Percentiles rank a stretch among this genome's conserved stretches.
Evolutionary conservation across 23 red algal species (phyloP).

Genomic region (Gracilaria caudata): DNA sequence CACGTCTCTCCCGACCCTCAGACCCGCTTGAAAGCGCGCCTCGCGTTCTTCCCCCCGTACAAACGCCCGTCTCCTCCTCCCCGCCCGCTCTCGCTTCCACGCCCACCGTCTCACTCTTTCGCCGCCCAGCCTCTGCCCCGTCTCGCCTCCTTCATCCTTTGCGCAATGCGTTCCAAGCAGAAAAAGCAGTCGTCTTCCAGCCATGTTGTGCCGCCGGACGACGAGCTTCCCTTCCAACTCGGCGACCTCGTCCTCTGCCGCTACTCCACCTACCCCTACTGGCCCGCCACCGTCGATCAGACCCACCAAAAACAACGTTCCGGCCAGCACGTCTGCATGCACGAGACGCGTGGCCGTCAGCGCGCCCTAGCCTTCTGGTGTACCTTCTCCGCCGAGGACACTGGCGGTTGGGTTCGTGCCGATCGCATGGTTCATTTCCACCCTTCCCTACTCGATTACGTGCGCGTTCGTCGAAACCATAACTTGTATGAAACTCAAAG

Average conservation of each 20-base stretch:
- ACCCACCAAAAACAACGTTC: slow-evolving; percentile 29
- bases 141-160: background rate
- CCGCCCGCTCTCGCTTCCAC: background rate
- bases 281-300: slow-evolving; percentile 67
- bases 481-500: background rate
- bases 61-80: background rate
- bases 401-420: slow-evolving; percentile 62
- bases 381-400: slow-evolving; percentile 73
- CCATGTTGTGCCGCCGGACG: background rate
- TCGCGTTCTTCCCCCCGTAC: background rate
- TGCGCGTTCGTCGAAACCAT: slow-evolving; percentile 25
- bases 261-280: slow-evolving; percentile 73
- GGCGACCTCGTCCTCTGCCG: slow-evolving; percentile 64
- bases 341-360: background rate
- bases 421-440: slow-evolving; percentile 58
- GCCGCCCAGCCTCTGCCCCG: background rate
- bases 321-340: slow-evolving; percentile 25
- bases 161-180: slow-evolving; percentile 30
- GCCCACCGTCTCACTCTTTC: background rate
- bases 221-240: slow-evolving; percentile 5
- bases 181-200: background rate
- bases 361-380: slow-evolving; percentile 53
- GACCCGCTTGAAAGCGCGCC: background rate
- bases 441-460: slow-evolving; percentile 36
- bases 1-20: no score